Evolutionary conservation across 306 rosid genomes (phyloP).

Genomic region (Lathyrus oleraceus): DNA sequence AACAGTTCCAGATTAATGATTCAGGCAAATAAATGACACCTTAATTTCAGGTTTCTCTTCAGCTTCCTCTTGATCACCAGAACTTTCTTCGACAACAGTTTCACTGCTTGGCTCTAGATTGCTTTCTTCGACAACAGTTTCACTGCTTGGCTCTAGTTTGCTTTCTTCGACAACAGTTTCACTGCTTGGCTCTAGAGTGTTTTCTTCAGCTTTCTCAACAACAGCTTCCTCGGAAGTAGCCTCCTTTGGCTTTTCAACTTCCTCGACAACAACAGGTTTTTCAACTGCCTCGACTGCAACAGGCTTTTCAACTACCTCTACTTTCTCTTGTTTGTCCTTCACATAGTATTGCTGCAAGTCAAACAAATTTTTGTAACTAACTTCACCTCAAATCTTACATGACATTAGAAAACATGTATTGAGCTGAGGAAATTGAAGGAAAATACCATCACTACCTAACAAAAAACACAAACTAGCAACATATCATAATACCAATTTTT

Average conservation of each 20-base stretch:
- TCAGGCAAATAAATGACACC: slow-evolving; percentile 47
- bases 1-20: background rate
- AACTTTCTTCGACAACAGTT: slow-evolving; percentile 45
- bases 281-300: slow-evolving; percentile 67
- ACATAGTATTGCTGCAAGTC: slow-evolving; percentile 65
- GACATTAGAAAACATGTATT: background rate
- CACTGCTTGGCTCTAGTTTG: slow-evolving; percentile 56
- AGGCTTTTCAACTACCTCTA: slow-evolving; percentile 44
- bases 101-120: slow-evolving; percentile 57
- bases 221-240: slow-evolving; percentile 48
- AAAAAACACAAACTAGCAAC: background rate
- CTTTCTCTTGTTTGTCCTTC: slow-evolving; percentile 58
- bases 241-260: slow-evolving; percentile 50
- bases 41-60: slow-evolving; percentile 78
- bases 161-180: slow-evolving; percentile 52
- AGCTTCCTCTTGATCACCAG: slow-evolving; percentile 60
- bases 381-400: background rate
- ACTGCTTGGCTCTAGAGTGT: slow-evolving; percentile 52
- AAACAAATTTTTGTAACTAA: slow-evolving; percentile 23
- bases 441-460: background rate
- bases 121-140: slow-evolving; percentile 49
- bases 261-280: slow-evolving; percentile 62
- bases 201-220: slow-evolving; percentile 46
- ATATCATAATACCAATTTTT: slow-evolving; percentile 23
- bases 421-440: slow-evolving; percentile 18